Conservation (phyloP, 495 filamentous ascomycete species). For the Aspergillus carlsbadensis region DNA sequence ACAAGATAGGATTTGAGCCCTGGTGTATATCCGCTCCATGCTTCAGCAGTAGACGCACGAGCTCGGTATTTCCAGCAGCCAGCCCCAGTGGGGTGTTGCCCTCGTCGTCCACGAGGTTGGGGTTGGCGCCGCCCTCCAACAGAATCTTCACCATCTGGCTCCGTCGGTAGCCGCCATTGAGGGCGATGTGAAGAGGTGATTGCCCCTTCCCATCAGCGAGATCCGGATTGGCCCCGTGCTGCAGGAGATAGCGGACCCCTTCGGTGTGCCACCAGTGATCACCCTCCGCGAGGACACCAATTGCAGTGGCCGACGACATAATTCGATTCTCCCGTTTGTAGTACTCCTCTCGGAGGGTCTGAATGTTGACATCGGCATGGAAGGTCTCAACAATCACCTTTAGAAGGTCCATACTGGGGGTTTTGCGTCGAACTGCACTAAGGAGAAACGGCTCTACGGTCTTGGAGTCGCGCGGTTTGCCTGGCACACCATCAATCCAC, state of each 20-base stretch:
- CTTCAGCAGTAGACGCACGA: background rate
- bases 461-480: too few relatives aligned
- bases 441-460: background rate
- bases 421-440: background rate
- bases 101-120: background rate
- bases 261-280: constrained; percentile 2
- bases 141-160: background rate
- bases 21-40: background rate
- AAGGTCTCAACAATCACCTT: background rate
- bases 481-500: too few relatives aligned
- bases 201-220: background rate
- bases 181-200: background rate
- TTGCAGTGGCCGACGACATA: background rate
- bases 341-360: background rate
- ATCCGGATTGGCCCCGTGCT: background rate
- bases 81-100: background rate
- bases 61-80: background rate
- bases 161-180: background rate
- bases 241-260: background rate
- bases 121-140: constrained; percentile 1
- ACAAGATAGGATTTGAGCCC: background rate
- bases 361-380: background rate
- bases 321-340: background rate
- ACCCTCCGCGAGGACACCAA: background rate
- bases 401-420: background rate